phyloP scores from a whole-genome alignment of 2,329 filamentous ascomycete species.

The Lomentospora prolificans region DNA sequence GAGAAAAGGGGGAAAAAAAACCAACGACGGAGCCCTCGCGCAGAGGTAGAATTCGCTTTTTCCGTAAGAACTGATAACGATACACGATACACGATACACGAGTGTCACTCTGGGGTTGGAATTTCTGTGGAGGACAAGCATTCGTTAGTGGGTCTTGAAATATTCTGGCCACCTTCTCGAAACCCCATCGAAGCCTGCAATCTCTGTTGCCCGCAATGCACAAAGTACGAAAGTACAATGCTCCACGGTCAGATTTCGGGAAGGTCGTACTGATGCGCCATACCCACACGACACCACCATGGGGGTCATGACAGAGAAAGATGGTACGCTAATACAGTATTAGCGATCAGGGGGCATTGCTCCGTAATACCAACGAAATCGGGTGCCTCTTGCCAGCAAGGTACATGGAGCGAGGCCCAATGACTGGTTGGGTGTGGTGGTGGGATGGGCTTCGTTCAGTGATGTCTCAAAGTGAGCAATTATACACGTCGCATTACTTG shows the following conservation, averaged over 20 bases:
- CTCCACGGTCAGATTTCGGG: background rate
- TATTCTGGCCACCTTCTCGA: constrained; percentile 6
- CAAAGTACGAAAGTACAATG: background rate
- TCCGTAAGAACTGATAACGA: too few relatives aligned
- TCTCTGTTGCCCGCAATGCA: background rate
- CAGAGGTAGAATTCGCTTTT: too few relatives aligned
- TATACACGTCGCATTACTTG: too few relatives aligned
- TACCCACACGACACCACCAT: background rate
- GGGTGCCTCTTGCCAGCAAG: background rate
- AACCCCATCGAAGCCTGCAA: constrained; percentile 5
- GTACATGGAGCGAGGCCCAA: background rate
- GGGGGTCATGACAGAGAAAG: background rate
- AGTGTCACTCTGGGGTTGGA: constrained; percentile 1
- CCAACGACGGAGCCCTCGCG: too few relatives aligned
- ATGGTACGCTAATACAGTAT: background rate
- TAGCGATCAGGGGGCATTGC: background rate
- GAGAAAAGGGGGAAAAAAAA: too few relatives aligned
- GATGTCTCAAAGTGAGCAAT: background rate
- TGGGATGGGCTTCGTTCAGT: background rate
- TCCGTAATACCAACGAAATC: background rate
- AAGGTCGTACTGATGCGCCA: background rate
- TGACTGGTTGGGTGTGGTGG: background rate
- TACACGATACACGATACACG: too few relatives aligned
- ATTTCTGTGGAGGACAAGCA: background rate
- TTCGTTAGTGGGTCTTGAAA: background rate